Base-by-base conservation (phyloP, 352 stramenopile genomes). In the Phytophthora capsici region DNA sequence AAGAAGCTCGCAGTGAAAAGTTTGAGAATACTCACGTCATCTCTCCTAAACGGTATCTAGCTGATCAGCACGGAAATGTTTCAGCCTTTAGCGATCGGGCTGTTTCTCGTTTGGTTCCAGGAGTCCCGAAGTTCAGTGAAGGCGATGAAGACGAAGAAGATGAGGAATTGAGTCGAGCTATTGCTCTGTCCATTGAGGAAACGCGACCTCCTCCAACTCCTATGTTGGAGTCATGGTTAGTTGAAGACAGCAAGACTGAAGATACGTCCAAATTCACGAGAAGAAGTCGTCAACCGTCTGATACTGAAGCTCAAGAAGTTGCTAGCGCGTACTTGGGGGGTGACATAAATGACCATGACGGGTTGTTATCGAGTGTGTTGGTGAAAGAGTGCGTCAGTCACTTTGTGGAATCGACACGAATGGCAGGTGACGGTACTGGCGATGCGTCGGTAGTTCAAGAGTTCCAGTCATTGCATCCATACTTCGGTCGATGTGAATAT, bases 301-400 rank as follows among this genome's bases (percentile, higher is more conserved):
- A 93, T 53, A 75, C 78, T 0, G 82, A 90, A 61, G 80, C 80
- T 14, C 80, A 90, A 58, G 66, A 90, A 59, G 72, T 86, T 19
- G 70, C 82, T 9, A 89, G 66, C 19, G 67, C 76, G 25, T 88
- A 90, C 47, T 43, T 90, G 19, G 46, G 43, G 45, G 65, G 73
- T 38, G 62, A 69, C n/a, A 38, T 86, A 6, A 66, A 89, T 56
- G 79, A 89, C 32, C 78, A 90, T 17, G 80, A 90, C 26, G 79
- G 74, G 2, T 25, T 90, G 6, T 64, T 95, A 9, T 91, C 84
- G 3, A 90, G 75, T 55, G 79, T 94, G 5, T 57, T 96, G 6
- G 84, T 96, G 10, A 82, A 93, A 44, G 88, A 96, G 43, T 96
- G 88, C 47, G 84, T 95, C 23, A 89, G 71, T 47, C 88, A 96